Conservation (phyloP, 768 basidiomycete species). For the Collybiopsis confluens region DNA sequence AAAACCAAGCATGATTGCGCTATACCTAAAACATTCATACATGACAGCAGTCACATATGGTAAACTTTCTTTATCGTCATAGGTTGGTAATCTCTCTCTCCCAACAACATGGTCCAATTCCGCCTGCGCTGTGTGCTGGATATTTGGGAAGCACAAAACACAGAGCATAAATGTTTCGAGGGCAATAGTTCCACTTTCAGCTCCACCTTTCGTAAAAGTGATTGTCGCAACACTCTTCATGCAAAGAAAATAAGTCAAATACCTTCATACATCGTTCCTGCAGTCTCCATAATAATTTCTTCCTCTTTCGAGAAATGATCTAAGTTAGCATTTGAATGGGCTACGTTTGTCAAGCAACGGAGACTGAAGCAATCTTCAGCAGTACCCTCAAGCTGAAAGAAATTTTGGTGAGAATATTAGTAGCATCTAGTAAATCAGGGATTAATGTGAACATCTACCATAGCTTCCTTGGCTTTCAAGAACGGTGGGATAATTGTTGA, state of each 20-base stretch:
- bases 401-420: no score
- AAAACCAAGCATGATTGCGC: no score
- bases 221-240: no score
- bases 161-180: conserved; percentile 3
- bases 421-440: background rate
- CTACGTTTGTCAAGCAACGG: background rate
- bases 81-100: conserved; percentile 18
- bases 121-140: conserved; percentile 6
- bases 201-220: background rate
- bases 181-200: background rate
- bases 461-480: background rate
- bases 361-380: background rate
- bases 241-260: no score
- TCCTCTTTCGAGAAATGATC: background rate
- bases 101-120: conserved; percentile 22
- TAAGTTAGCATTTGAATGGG: background rate
- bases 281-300: conserved; percentile 2
- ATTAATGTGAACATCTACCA: background rate
- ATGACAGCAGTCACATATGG: conserved; percentile 28
- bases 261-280: conserved; percentile 7
- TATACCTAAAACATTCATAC: conserved; percentile 15
- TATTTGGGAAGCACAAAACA: background rate
- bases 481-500: background rate
- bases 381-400: background rate
- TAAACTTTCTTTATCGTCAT: conserved; percentile 20